These are phyloP conservation scores for Acidomyces sp. DNA, from an alignment of 495 filamentous ascomycete genomes.

Conservation along the genomic window DNA sequence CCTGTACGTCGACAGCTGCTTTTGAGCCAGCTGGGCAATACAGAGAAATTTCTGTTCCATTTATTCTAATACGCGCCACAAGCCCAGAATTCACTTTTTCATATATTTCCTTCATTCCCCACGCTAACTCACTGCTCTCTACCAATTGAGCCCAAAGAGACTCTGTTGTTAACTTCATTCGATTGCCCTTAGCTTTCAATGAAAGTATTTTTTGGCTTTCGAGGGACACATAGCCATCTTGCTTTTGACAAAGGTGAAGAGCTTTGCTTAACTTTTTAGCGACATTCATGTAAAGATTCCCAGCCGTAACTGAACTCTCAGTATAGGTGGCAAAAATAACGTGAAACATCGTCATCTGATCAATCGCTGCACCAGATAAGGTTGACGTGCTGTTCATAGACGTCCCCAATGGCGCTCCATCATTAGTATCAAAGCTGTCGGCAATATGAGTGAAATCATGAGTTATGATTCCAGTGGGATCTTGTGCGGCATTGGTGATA, in stretches of 20 bases:
- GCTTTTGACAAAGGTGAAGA: constrained; percentile 80
- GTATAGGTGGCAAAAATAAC: constrained; percentile 83
- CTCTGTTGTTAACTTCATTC: constrained; percentile 31
- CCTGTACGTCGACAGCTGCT: too few relatives aligned
- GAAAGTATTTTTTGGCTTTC: constrained; percentile 66
- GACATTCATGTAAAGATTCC: constrained; percentile 70
- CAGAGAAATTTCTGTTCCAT: constrained; percentile 31
- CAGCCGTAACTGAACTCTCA: constrained; percentile 44
- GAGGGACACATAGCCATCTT: constrained; percentile 73
- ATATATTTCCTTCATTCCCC: constrained; percentile 12
- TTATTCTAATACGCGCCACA: constrained; percentile 13
- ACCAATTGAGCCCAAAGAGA: not conserved
- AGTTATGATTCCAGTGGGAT: constrained; percentile 15
- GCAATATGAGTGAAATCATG: constrained; percentile 26
- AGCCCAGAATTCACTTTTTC: constrained; percentile 6
- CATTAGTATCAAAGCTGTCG: constrained; percentile 26
- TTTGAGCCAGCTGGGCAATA: too few relatives aligned
- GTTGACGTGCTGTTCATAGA: constrained; percentile 27
- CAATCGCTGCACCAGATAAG: constrained; percentile 22
- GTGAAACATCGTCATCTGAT: constrained; percentile 89
- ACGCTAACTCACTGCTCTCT: constrained; percentile 17
- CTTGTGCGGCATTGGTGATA: constrained; percentile 4
- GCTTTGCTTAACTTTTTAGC: constrained; percentile 81
- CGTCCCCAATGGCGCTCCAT: constrained; percentile 20
- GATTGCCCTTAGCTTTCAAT: constrained; percentile 64